Percentiles rank a stretch among this genome's conserved stretches.
Conservation (phyloP, 306 rosid genomes). For the Trifolium fragiferum region DNA sequence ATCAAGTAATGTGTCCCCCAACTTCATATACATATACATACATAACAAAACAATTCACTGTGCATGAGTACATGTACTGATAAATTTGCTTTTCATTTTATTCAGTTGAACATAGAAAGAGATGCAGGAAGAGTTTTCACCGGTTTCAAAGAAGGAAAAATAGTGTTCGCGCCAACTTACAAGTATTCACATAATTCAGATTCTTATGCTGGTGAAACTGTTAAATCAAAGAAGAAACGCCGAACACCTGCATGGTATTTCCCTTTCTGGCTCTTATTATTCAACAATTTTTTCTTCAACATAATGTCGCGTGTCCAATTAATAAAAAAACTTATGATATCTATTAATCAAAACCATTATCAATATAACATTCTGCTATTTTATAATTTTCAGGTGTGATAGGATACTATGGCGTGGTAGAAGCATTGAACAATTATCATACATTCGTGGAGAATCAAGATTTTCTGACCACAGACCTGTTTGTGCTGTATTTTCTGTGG, state of each 20-base stretch:
- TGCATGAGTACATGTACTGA: slow-evolving; percentile 1
- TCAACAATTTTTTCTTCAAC: neutral
- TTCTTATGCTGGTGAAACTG: slow-evolving; percentile 82
- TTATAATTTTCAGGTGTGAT: slow-evolving; percentile 67
- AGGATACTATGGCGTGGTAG: slow-evolving; percentile 85
- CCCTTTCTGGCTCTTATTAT: neutral
- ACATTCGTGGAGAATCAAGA: slow-evolving; percentile 81
- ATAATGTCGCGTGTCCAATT: neutral
- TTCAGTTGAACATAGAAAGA: slow-evolving; percentile 79
- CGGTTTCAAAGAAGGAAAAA: slow-evolving; percentile 74
- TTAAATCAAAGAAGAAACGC: slow-evolving; percentile 83
- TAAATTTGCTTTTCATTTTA: slow-evolving; percentile 4
- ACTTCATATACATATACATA: neutral
- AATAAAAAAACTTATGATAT: neutral
- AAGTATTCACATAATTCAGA: slow-evolving; percentile 86
- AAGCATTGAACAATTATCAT: slow-evolving; percentile 70
- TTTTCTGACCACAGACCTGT: slow-evolving; percentile 92
- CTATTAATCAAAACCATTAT: neutral
- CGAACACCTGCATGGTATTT: slow-evolving; percentile 88
- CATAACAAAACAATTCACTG: neutral
- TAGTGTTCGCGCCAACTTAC: slow-evolving; percentile 82
- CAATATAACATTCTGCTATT: slow-evolving; percentile 18
- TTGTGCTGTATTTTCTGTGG: slow-evolving; percentile 74
- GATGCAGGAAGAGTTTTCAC: slow-evolving; percentile 76
- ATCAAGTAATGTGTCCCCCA: slow-evolving; percentile 64